These are phyloP conservation scores for Ogataea populi-albae DNA, from an alignment of 805 yeast species.

Conservation along the genomic window DNA sequence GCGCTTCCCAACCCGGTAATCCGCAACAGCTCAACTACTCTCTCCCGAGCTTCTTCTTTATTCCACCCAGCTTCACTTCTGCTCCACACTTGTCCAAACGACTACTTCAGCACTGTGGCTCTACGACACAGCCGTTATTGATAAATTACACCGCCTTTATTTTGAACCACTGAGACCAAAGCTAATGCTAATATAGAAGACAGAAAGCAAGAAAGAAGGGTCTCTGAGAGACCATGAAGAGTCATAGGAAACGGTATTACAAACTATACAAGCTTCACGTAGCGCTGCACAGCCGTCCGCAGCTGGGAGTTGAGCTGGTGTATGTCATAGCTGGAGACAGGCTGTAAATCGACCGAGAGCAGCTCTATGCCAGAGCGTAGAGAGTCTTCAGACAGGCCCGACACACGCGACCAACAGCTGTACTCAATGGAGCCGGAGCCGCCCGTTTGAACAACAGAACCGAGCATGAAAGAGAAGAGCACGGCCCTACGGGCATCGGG, in stretches of 20 bases:
- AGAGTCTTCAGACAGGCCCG: constrained; percentile 15
- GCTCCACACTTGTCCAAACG: no score
- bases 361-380: constrained; percentile 7
- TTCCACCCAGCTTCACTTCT: no score
- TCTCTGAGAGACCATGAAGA: no score
- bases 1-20: no score
- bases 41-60: no score
- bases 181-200: no score
- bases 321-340: constrained; percentile 7
- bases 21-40: no score
- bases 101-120: no score
- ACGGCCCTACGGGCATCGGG: constrained; percentile 5
- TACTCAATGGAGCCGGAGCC: constrained; percentile 2
- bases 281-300: constrained; percentile 16
- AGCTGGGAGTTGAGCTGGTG: constrained; percentile 9
- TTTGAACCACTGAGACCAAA: not conserved
- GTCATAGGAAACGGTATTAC: no score
- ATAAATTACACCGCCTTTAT: not conserved
- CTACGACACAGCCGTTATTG: no score
- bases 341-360: constrained; percentile 2
- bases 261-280: constrained; percentile 20
- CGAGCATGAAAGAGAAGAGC: constrained; percentile 7
- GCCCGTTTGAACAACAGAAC: not conserved
- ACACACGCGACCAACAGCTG: constrained; percentile 14
- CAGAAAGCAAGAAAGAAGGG: no score